Base-by-base conservation (phyloP, 768 basidiomycete species). In the Multifurca ochricompacta region DNA sequence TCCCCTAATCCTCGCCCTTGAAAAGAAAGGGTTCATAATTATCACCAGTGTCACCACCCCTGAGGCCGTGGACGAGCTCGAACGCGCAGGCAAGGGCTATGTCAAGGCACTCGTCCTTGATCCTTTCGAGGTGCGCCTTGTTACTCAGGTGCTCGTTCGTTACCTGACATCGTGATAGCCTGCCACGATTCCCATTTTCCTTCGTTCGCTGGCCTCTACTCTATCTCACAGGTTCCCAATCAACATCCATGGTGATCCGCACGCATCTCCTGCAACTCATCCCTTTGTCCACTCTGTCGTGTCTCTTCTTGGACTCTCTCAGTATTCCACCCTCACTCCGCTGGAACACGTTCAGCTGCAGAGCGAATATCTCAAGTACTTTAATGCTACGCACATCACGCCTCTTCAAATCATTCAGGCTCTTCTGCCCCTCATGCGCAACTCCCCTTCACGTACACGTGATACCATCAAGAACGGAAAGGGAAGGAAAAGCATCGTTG, bases 141-240 rank as follows among this genome's bases (percentile, higher is more conserved):
- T 28, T 47, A 19, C 18, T 42, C 34, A 6, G 32, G 14, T n/a
- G 36, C 23, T 6, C 31, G 50, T 14, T 7, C 43, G 11, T 23
- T 40, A 4, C 21, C 48, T 53, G 36, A 41, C 43, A 53, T 25
- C 19, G 10, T 27, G 40, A 36, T 54, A 92, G 90, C 83, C 85
- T 30, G 80, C 77, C 2, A 83, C 83, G 3, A 75, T 90, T 45
- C 76, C 82, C 0, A 73, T 81, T 41, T 93, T 93, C 73, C 73
- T 93, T 37, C 83, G 91, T 51, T 91, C 90, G 7, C 71, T 94
- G 35, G 75, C 81, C 3, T 85, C 91, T 0, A 82, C 88, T 0
- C 75, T 94, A 8, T 85, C 86, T 16, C 83, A 89, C 59, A 80
- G 82, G 44, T 94, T 91, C 70, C 91, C 91, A 3, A 77, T 90